These are phyloP conservation scores for Daldinia decipiens DNA, from an alignment of 495 filamentous ascomycete genomes.

Conservation along the genomic window DNA sequence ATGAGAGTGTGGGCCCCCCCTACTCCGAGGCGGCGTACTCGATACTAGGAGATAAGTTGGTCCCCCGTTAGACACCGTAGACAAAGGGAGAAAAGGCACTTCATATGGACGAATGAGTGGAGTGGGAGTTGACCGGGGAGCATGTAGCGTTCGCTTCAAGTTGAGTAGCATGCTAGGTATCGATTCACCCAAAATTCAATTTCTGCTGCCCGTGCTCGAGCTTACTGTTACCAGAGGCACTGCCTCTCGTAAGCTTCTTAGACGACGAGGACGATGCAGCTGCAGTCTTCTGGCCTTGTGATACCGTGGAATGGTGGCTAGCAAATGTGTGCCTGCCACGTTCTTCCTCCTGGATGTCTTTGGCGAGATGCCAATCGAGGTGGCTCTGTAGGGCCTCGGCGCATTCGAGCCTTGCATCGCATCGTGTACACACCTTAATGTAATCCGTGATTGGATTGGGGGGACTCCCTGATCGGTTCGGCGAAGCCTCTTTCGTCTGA, in stretches of 20 bases:
- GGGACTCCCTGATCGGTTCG: constrained; percentile 44
- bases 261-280: constrained; percentile 46
- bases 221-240: constrained; percentile 54
- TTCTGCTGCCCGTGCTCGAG: constrained; percentile 81
- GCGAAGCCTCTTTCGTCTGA: constrained; percentile 30
- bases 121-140: constrained; percentile 27
- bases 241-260: constrained; percentile 45
- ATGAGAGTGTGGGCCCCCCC: constrained; percentile 27
- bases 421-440: constrained; percentile 68
- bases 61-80: constrained; percentile 32
- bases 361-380: constrained; percentile 95
- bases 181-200: constrained; percentile 71
- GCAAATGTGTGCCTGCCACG: constrained; percentile 58
- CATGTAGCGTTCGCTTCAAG: constrained; percentile 41
- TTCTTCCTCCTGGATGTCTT: constrained; percentile 76
- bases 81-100: constrained; percentile 23
- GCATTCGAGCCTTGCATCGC: constrained; percentile 65
- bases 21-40: constrained; percentile 27
- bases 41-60: constrained; percentile 18
- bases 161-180: constrained; percentile 41
- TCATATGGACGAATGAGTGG: constrained; percentile 41
- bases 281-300: constrained; percentile 49
- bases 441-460: constrained; percentile 59
- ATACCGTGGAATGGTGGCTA: constrained; percentile 46
- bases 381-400: constrained; percentile 76